A percentile compares a stretch with the other conserved stretches of the same genome.
phyloP scores from a whole-genome alignment of 169 alveolate species.

The Amoebophrya sp. region DNA sequence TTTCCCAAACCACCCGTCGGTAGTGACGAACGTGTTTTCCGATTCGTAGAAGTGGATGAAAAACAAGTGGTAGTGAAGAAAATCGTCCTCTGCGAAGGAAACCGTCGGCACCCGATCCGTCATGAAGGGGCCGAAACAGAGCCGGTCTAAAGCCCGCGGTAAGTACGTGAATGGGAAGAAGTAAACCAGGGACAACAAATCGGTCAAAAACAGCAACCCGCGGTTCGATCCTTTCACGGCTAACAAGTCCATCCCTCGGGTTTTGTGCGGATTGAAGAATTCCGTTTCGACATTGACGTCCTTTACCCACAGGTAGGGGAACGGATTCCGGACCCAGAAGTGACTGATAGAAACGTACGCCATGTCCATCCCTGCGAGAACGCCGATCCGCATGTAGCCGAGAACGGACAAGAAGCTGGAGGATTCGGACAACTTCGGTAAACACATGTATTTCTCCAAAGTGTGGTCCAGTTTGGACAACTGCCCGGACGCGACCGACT shows the following conservation, averaged over 20 bases:
- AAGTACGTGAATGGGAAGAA: background rate
- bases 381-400: slow-evolving; percentile 9
- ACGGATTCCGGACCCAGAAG: slow-evolving; percentile 17
- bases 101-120: slow-evolving; percentile 14
- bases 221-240: background rate
- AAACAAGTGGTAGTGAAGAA: background rate
- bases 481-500: background rate
- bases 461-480: background rate
- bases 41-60: background rate
- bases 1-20: slow-evolving; percentile 18
- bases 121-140: background rate
- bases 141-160: background rate
- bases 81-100: background rate
- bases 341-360: background rate
- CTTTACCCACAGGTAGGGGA: slow-evolving; percentile 1
- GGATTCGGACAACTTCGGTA: background rate
- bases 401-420: background rate
- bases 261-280: background rate
- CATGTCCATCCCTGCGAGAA: background rate
- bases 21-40: background rate
- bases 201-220: background rate
- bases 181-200: background rate
- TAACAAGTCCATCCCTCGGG: background rate
- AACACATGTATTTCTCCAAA: background rate
- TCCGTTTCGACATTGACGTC: background rate